Percentiles rank a stretch among this genome's conserved stretches.
phyloP scores from a whole-genome alignment of 2,329 filamentous ascomycete species.

The Aspergillus hiratsukae region DNA sequence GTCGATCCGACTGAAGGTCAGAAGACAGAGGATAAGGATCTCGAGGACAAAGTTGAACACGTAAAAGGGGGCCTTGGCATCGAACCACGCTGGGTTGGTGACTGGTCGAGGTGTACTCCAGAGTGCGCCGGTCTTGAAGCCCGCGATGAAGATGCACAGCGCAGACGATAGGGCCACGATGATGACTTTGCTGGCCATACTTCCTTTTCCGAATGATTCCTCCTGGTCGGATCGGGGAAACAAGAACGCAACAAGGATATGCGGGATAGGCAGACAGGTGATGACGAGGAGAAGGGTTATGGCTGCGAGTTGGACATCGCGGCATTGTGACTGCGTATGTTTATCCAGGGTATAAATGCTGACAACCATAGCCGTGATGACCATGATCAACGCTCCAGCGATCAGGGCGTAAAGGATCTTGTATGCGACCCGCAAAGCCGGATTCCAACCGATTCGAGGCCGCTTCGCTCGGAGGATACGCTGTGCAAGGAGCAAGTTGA shows the following conservation, averaged over 20 bases:
- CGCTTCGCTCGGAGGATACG: slow-evolving; percentile 70
- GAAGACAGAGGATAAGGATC: slow-evolving; percentile 63
- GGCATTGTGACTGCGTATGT: slow-evolving; percentile 49
- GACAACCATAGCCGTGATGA: slow-evolving; percentile 62
- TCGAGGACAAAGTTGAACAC: slow-evolving; percentile 74
- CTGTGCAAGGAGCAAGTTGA: slow-evolving; percentile 74
- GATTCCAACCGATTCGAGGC: slow-evolving; percentile 66
- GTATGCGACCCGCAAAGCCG: slow-evolving; percentile 49
- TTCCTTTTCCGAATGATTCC: slow-evolving; percentile 64
- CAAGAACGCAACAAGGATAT: slow-evolving; percentile 47
- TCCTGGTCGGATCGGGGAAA: slow-evolving; percentile 39
- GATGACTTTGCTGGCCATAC: slow-evolving; percentile 61
- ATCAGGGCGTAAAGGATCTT: slow-evolving; percentile 57
- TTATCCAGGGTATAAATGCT: slow-evolving; percentile 61
- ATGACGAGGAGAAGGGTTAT: slow-evolving; percentile 59
- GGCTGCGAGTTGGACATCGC: slow-evolving; percentile 61
- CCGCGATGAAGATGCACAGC: slow-evolving; percentile 61
- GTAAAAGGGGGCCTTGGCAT: slow-evolving; percentile 71
- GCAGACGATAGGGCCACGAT: slow-evolving; percentile 56
- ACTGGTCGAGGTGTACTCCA: slow-evolving; percentile 50
- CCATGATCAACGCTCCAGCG: slow-evolving; percentile 56
- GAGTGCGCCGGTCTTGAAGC: slow-evolving; percentile 60
- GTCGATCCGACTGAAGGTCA: slow-evolving; percentile 66
- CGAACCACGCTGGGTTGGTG: slow-evolving; percentile 62
- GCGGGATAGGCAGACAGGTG: slow-evolving; percentile 62